These are phyloP conservation scores for Podochytrium sp. DNA, from an alignment of 192 early-diverging fungal species.

Conservation along the genomic window DNA sequence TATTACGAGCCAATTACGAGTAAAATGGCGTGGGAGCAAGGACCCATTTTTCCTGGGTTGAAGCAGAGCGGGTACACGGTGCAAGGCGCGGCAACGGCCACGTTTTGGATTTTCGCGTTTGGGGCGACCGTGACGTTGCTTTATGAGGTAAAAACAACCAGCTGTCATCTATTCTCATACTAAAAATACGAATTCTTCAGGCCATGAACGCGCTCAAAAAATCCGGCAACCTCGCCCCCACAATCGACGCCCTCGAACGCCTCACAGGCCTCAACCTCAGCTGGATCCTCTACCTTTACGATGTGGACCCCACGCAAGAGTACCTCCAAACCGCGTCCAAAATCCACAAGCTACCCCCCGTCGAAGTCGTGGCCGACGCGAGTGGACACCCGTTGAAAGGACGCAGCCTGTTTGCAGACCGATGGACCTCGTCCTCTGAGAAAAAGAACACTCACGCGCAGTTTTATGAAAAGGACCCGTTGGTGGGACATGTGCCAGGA, in stretches of 20 bases:
- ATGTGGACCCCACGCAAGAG: conserved; percentile 5
- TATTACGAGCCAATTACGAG: too few relatives aligned
- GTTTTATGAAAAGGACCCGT: too few relatives aligned
- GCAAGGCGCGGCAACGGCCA: neutral
- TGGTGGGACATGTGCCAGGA: too few relatives aligned
- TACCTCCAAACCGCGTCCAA: neutral
- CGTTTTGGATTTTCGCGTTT: neutral
- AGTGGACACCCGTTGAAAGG: conserved; percentile 28
- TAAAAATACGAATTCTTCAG: too few relatives aligned
- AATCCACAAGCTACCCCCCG: neutral
- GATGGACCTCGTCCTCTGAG: too few relatives aligned
- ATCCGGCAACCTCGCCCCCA: neutral
- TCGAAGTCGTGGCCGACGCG: neutral
- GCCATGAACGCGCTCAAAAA: conserved; percentile 1
- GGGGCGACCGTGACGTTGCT: neutral
- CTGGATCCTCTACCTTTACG: conserved; percentile 9
- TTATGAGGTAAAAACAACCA: neutral
- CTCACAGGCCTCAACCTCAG: conserved; percentile 14
- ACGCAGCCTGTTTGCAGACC: conserved; percentile 9
- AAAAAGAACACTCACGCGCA: too few relatives aligned
- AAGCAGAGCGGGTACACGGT: neutral
- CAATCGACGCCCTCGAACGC: neutral
- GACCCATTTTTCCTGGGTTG: neutral
- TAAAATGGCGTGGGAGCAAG: too few relatives aligned
- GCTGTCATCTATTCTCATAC: neutral